Evolutionary conservation across 176 grass and related monocot species (phyloP).

Genomic region (Echinochloa phyllopogon): DNA sequence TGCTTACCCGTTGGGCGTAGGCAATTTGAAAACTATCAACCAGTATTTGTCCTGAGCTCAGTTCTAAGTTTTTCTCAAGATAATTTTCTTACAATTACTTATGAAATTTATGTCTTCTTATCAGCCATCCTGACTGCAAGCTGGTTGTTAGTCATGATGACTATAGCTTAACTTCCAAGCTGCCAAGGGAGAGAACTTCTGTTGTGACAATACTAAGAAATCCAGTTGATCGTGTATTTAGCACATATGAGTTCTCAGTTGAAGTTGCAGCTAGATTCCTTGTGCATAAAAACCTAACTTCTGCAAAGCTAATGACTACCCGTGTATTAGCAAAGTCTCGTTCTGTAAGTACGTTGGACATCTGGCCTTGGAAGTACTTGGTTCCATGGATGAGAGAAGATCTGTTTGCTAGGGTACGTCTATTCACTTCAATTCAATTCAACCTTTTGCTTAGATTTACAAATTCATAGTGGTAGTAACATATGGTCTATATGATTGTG

Average conservation of each 20-base stretch:
- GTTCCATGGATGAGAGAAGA: conserved; percentile 99
- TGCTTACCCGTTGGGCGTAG: background rate
- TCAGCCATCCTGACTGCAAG: conserved; percentile 94
- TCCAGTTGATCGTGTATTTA: conserved; percentile 92
- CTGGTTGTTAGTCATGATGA: conserved; percentile 95
- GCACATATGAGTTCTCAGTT: conserved; percentile 94
- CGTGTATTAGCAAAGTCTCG: conserved; percentile 55
- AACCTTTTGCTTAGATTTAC: conserved; percentile 23
- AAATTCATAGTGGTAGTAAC: background rate
- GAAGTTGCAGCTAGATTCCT: conserved; percentile 99
- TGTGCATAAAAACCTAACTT: conserved; percentile 83
- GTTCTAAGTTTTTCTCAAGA: background rate
- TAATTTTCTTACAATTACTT: conserved; percentile 33
- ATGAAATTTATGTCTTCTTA: conserved; percentile 32
- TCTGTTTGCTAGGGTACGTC: conserved; percentile 77
- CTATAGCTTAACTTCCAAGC: conserved; percentile 91
- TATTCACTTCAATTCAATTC: conserved; percentile 6
- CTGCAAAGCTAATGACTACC: conserved; percentile 72
- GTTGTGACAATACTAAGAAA: conserved; percentile 92
- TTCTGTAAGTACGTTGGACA: conserved; percentile 89
- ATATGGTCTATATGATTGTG: conserved; percentile 16
- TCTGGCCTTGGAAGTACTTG: conserved; percentile 99
- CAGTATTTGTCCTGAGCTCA: background rate
- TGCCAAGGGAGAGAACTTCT: conserved; percentile 85
- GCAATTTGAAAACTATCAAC: no score